Evolutionary conservation across 768 basidiomycete species (phyloP), one percentile per base, ranked within the genome.

Genomic region (Podaxis sp.): DNA sequence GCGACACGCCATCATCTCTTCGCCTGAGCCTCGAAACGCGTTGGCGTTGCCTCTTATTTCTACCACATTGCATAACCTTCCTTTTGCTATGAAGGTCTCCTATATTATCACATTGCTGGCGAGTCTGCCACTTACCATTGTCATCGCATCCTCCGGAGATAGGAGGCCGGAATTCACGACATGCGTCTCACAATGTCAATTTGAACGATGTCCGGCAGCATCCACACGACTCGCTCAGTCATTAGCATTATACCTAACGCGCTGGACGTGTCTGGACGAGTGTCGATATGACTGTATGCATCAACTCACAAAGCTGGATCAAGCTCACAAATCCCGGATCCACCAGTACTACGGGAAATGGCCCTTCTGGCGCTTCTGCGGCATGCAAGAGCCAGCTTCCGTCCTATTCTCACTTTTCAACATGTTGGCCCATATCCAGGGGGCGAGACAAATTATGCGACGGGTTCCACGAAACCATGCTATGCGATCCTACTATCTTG

Each of bases 321-420:
- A 83, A n/a, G 57, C 66, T 36, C 67, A 63, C 4, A 83, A 84
- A 0, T 67, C 69, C 44, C 67, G 62, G 2, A 75, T 92, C 1
- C 84, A 91, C 49, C 95, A 97, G 68, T 96, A 92, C 73, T 85
- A 94, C 69, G 97, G 96, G 15, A 99, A 99, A 78, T 99, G 96
- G 96, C 93, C 96, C 0, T 99, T 99, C 73, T 90, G 88, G 85
- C 83, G 96, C 33, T 77, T 91, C 22, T 76, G 80, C n/a, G 93
- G 95, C 33, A 89, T 94, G 74, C 96, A 99, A 71, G 96, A 99
- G 75, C 96, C 96, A 5, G 90, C 95, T 7, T 92, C 93, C 2
- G 95, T 97, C 63, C 74, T 85, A 39, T 97, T 98, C 77, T 95
- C 93, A 13, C 69, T 97, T n/a, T 76, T 88, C 63, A 99, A 99